Conservation (phyloP, 495 filamentous ascomycete species). For the Lasiosphaeria ovina region DNA sequence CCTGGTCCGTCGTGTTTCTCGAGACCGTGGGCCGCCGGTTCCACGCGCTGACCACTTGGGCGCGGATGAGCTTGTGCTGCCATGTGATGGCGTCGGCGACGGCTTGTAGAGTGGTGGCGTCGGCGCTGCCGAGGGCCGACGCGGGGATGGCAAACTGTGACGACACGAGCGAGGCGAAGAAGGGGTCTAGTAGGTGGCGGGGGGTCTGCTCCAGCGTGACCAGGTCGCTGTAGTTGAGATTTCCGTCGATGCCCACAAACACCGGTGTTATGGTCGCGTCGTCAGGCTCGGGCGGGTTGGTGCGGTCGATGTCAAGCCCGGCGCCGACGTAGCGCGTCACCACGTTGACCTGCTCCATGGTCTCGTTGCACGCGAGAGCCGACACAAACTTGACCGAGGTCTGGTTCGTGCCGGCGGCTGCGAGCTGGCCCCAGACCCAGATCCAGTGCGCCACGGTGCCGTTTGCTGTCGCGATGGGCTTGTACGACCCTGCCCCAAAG, state of each 20-base stretch:
- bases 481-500: constrained; percentile 20
- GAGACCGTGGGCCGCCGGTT: constrained; percentile 20
- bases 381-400: constrained; percentile 10
- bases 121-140: constrained; percentile 9
- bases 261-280: constrained; percentile 9
- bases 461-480: constrained; percentile 10
- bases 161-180: constrained; percentile 25
- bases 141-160: constrained; percentile 20
- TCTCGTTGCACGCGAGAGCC: constrained; percentile 28
- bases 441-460: constrained; percentile 17
- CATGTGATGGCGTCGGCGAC: constrained; percentile 41
- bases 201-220: constrained; percentile 9
- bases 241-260: constrained; percentile 13
- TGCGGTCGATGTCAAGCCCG: constrained; percentile 22
- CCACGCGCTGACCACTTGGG: constrained; percentile 21
- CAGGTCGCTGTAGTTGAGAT: constrained; percentile 20
- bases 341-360: constrained; percentile 21
- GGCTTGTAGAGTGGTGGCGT: not conserved
- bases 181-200: constrained; percentile 23
- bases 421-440: constrained; percentile 27
- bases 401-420: constrained; percentile 11
- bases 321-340: constrained; percentile 16
- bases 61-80: constrained; percentile 42
- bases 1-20: not conserved
- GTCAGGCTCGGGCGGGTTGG: constrained; percentile 16